Base-by-base conservation (phyloP, 106 monocot species). In the Iris macrosiphon region DNA sequence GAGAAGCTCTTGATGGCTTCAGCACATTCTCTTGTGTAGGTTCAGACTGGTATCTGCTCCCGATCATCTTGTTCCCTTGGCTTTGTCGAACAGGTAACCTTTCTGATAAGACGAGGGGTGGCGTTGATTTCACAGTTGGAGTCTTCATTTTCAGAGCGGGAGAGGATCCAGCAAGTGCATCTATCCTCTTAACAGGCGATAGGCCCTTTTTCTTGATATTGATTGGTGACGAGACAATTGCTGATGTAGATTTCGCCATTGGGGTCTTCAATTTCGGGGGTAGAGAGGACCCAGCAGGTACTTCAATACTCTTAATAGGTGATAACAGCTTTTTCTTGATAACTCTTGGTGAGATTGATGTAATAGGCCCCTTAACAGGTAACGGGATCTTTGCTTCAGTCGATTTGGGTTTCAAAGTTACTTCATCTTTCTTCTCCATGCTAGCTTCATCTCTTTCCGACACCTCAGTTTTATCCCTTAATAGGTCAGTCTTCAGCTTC, bases 391-490 rank as follows among this genome's bases (percentile, higher is more conserved):
- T 35, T 35, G 34, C 34, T 35, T 35, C 34, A 35, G 10, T 6
- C 13, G 6, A 1, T 4, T 35, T 13, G n/a, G 10, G 34, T 35
- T 6, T 35, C 34, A 35, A 10, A 30, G 7, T 11, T 21, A 9
- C 20, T 34, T 61, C 60, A 63, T 16, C 45, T 25, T 49, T 33
- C 38, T 67, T 66, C 32, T 74, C 40, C 55, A 6, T 24, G 49
- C 18, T 4, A 13, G 35, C 60, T 52, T 70, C 45, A 22, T 19
- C 3, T 57, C 17, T 63, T 13, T 11, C 40, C 62, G 61, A 45
- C 3, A 25, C 16, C 47, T 38, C 47, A 33, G 9, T 24, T 25
- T 23, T 26, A n/a, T 15, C 10, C 55, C 18, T 23, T 9, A 18
- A n/a, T n/a, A n/a, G 52, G 17, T 12, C 14, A 12, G 30, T 22